These are phyloP conservation scores for Plasmodium berghei DNA, from an alignment of 169 alveolate genomes.

Conservation along the genomic window DNA sequence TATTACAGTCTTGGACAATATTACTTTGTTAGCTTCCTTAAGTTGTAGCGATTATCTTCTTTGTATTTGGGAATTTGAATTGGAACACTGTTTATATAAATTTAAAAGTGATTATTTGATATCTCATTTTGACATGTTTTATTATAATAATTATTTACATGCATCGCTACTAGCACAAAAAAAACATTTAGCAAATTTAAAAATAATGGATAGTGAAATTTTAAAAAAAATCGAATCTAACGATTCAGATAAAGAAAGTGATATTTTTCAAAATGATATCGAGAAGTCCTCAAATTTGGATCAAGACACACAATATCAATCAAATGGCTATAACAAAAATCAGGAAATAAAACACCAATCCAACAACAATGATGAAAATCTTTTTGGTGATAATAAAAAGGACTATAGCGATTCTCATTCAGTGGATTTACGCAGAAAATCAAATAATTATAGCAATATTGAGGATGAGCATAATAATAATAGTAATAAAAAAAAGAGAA, in stretches of 20 bases:
- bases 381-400: not conserved
- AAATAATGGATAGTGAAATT: slow-evolving; percentile 26
- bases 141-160: slow-evolving; percentile 36
- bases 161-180: slow-evolving; percentile 61
- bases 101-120: slow-evolving; percentile 58
- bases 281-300: not conserved
- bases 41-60: slow-evolving; percentile 68
- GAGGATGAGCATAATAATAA: not conserved
- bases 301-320: not conserved
- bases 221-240: slow-evolving; percentile 59
- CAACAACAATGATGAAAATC: not conserved
- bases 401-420: not conserved
- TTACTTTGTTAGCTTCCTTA: slow-evolving; percentile 43
- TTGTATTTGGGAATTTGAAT: slow-evolving; percentile 75
- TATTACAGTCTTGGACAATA: slow-evolving; percentile 45
- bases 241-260: slow-evolving; percentile 27
- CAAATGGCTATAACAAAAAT: not conserved
- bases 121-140: slow-evolving; percentile 66
- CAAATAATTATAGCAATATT: slow-evolving; percentile 11
- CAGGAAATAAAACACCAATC: not conserved
- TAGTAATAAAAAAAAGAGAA: slow-evolving; percentile 44
- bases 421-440: not conserved
- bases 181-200: slow-evolving; percentile 59
- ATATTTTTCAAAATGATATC: not conserved
- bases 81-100: slow-evolving; percentile 70